Evolutionary conservation across 441 rosid species (phyloP).

Genomic region (Erodium moschatum): DNA sequence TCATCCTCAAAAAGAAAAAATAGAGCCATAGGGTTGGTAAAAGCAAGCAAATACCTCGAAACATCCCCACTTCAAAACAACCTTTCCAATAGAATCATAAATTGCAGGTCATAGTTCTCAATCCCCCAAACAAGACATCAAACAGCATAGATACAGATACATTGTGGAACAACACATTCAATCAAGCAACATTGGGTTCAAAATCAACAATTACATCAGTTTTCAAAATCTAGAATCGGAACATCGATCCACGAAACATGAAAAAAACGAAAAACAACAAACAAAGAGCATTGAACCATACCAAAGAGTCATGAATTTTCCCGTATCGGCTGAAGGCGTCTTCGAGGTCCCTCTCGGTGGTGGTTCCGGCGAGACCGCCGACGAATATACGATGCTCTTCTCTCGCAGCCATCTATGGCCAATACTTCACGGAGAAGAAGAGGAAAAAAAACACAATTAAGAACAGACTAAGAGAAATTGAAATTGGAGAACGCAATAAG

Average conservation of each 20-base stretch:
- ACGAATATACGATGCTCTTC: constrained; percentile 15
- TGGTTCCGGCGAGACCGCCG: constrained; percentile 13
- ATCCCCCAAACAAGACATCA: not conserved
- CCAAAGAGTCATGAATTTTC: constrained; percentile 14
- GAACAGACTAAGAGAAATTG: not conserved
- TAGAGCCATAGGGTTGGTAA: too few relatives aligned
- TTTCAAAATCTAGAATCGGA: not conserved
- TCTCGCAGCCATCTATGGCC: constrained; percentile 15
- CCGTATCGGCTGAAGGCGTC: constrained; percentile 17
- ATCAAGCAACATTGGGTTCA: not conserved
- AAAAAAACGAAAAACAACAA: too few relatives aligned
- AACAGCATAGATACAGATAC: not conserved
- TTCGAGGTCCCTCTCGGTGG: constrained; percentile 16
- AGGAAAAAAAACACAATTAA: too few relatives aligned
- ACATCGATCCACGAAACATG: not conserved
- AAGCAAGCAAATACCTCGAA: not conserved
- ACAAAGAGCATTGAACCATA: not conserved
- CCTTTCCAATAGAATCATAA: not conserved
- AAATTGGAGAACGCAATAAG: too few relatives aligned
- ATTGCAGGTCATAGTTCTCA: not conserved
- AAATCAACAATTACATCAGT: not conserved
- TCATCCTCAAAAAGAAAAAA: too few relatives aligned
- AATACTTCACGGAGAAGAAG: not conserved
- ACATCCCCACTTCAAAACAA: not conserved
- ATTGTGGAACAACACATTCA: not conserved